Conservation (phyloP, 2,329 filamentous ascomycete species). For the Tolypocladium amazonense region DNA sequence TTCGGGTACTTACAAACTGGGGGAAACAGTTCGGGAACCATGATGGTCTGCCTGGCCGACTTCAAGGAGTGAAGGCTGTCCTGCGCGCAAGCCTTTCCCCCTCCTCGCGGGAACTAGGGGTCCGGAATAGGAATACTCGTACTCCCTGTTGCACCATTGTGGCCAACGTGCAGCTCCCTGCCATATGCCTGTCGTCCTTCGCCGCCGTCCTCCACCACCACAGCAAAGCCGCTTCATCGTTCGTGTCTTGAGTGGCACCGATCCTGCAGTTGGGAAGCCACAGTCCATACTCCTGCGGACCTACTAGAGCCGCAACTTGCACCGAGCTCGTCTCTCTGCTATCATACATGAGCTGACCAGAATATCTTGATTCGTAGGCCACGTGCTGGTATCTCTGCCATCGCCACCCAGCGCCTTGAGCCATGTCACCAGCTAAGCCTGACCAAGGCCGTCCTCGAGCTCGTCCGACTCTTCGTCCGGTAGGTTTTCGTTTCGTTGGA, state of each 20-base stretch:
- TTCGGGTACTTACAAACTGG: no score
- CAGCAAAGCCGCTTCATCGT: not conserved
- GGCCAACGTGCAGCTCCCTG: no score
- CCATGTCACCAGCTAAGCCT: not conserved
- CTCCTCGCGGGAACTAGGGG: no score
- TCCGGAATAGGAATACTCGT: no score
- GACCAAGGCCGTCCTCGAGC: conserved; percentile 3
- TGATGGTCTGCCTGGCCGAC: not conserved
- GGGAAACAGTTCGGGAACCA: no score
- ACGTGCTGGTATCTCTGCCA: not conserved
- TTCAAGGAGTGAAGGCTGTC: no score
- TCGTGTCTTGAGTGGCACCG: not conserved
- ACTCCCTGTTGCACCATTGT: no score
- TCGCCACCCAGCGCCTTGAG: not conserved
- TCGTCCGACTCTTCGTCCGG: conserved; percentile 29
- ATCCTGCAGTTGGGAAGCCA: not conserved
- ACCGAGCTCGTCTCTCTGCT: not conserved
- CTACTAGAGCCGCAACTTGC: not conserved
- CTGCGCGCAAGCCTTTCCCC: no score
- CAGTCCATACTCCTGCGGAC: not conserved
- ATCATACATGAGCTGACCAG: not conserved
- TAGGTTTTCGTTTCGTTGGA: conserved; percentile 34
- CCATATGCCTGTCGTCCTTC: no score
- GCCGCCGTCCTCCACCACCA: not conserved
- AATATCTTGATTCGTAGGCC: not conserved